These are phyloP conservation scores for Myxozyma sirexii DNA, from an alignment of 805 yeast species.

Conservation along the genomic window DNA sequence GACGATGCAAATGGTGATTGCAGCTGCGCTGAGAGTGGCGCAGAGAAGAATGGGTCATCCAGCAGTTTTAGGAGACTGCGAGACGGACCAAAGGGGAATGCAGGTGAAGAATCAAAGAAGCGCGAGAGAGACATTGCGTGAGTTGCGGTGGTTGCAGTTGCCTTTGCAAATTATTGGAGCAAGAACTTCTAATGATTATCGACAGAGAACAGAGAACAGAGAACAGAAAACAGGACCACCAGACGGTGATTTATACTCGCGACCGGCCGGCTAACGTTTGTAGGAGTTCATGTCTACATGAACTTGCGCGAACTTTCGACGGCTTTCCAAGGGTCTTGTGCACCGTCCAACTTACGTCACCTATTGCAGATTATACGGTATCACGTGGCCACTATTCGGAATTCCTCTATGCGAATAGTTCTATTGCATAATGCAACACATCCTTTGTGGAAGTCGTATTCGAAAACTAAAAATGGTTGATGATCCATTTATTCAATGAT, in stretches of 20 bases:
- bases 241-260: not conserved
- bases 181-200: not conserved
- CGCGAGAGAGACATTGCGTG: constrained; percentile 27
- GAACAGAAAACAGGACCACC: not conserved
- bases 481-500: no score
- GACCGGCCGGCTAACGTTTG: not conserved
- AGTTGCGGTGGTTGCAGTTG: not conserved
- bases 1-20: constrained; percentile 9
- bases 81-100: constrained; percentile 13
- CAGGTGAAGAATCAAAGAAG: constrained; percentile 19
- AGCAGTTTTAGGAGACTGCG: constrained; percentile 12
- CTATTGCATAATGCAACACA: no score
- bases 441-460: no score
- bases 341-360: not conserved
- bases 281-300: not conserved
- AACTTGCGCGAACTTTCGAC: constrained; percentile 4
- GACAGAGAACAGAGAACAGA: constrained; percentile 6
- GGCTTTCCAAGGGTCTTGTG: constrained; percentile 12
- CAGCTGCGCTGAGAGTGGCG: constrained; percentile 16
- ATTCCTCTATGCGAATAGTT: no score
- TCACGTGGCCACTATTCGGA: no score
- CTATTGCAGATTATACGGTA: no score
- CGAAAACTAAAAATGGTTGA: no score
- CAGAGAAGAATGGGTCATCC: constrained; percentile 26
- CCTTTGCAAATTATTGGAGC: no score